A percentile compares a stretch with the other conserved stretches of the same genome.
phyloP scores from a whole-genome alignment of 345 rosid species.

The Eucalyptus globulus region DNA sequence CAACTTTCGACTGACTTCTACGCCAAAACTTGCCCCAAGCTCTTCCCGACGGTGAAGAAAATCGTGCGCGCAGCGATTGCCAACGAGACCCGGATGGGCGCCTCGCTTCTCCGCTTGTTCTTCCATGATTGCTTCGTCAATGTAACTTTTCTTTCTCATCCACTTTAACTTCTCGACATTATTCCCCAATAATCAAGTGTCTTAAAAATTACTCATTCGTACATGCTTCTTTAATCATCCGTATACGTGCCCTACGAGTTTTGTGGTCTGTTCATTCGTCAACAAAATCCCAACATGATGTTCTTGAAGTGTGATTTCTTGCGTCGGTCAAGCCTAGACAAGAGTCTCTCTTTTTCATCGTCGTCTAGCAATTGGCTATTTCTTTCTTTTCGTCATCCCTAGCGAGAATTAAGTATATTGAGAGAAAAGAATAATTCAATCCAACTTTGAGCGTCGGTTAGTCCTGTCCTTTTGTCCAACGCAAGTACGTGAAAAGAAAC shows the following conservation, averaged over 20 bases:
- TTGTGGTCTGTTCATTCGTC: background rate
- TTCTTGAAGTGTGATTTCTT: background rate
- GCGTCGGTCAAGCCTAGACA: background rate
- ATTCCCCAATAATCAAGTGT: background rate
- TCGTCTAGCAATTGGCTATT: background rate
- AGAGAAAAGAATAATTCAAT: background rate
- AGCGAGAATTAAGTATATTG: background rate
- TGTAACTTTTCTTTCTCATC: constrained; percentile 14
- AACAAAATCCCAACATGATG: background rate
- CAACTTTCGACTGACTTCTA: constrained; percentile 68
- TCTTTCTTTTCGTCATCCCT: background rate
- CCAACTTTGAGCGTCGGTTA: background rate
- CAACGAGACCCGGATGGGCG: constrained; percentile 55
- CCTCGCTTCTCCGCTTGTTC: constrained; percentile 75
- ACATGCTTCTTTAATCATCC: background rate
- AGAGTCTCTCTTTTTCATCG: background rate
- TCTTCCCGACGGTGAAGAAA: constrained; percentile 36
- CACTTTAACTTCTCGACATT: background rate
- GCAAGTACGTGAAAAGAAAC: background rate
- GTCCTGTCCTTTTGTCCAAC: background rate
- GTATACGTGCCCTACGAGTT: background rate
- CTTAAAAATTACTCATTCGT: background rate
- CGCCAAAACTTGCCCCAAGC: constrained; percentile 55
- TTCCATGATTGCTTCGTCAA: constrained; percentile 96
- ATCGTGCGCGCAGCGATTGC: constrained; percentile 38